Evolutionary conservation across 768 basidiomycete genomes (phyloP), one percentile per base, ranked within the genome.

Genomic region (Harrya chromipes): DNA sequence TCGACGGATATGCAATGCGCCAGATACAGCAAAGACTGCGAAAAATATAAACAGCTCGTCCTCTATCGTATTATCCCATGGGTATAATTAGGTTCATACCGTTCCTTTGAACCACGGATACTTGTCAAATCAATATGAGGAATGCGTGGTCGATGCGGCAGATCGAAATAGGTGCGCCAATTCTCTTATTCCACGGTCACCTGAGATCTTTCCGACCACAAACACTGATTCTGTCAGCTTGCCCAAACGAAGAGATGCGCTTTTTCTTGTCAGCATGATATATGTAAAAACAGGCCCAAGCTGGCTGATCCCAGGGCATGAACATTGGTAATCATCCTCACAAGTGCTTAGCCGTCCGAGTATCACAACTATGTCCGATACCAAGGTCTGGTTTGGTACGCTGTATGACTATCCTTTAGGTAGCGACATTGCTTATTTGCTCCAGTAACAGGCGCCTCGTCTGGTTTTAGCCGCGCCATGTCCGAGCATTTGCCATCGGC

Each of bases 11-110:
- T n/a, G n/a, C 16, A 24, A 11, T n/a, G n/a, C n/a, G n/a, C n/a
- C 41, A 93, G 90, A 67, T 95, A 99, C 62, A 93, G 94, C 21
- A 81, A 89, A 58, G 94, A 97, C 62, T 98, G 95, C 95, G 76
- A 83, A 47, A 85, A 78, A 70, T 98, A 98, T 74, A 90, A 83
- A 73, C 77, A 84, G 61, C 71, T 90, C 23, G 94, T 97, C 23
- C 87, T 85, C 2, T 95, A 78, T 57, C 80, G 85, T 52, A 94
- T 95, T 55, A 76, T 95, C 56, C 93, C 91, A 38, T 90, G 88
- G 63, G 69, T 91, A 23, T 91, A 90, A n/a, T 65, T 91, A 61
- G 47, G 50, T 36, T 43, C 37, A 26, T 37, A 9, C 14, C 24
- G 16, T 40, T 40, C 2, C 6, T 14, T 23, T 43, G 44, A 23